These are phyloP conservation scores for Akanthomyces dipterigenus DNA, from an alignment of 2,329 filamentous ascomycete genomes.

Conservation along the genomic window DNA sequence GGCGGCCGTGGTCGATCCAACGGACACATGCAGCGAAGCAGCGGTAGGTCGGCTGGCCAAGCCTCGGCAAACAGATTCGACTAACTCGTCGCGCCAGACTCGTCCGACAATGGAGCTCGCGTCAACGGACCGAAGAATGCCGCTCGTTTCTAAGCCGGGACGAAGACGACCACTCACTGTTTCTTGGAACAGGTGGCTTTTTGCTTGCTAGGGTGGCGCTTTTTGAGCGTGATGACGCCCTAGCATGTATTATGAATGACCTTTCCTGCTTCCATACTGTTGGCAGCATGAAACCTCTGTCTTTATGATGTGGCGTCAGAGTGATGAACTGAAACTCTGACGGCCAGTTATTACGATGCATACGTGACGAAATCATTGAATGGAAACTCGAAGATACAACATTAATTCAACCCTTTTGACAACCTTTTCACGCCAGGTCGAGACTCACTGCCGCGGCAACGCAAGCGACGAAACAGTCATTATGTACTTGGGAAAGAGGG, in stretches of 20 bases:
- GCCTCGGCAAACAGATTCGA: neutral
- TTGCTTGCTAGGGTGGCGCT: constrained; percentile 15
- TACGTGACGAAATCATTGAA: constrained; percentile 32
- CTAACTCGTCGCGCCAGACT: constrained; percentile 25
- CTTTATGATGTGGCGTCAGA: constrained; percentile 6
- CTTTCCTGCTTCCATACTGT: neutral
- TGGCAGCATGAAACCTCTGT: neutral
- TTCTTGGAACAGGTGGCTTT: constrained; percentile 6
- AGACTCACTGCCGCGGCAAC: constrained; percentile 20
- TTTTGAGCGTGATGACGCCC: neutral
- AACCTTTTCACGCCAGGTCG: constrained; percentile 30
- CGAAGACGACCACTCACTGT: neutral
- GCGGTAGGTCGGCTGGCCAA: constrained; percentile 40
- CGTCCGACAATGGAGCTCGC: constrained; percentile 36
- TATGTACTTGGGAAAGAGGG: constrained; percentile 9
- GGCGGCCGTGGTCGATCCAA: constrained; percentile 46
- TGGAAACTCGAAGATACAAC: constrained; percentile 32
- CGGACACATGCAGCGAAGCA: constrained; percentile 55
- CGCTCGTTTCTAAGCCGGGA: constrained; percentile 3
- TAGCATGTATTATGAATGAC: constrained; percentile 9
- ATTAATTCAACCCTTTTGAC: constrained; percentile 35
- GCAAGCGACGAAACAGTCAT: neutral
- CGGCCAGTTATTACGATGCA: constrained; percentile 31
- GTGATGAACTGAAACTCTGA: constrained; percentile 4
- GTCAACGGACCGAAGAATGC: constrained; percentile 28